Conservation (phyloP, 805 yeast species). For the Kodamaea restingae region DNA sequence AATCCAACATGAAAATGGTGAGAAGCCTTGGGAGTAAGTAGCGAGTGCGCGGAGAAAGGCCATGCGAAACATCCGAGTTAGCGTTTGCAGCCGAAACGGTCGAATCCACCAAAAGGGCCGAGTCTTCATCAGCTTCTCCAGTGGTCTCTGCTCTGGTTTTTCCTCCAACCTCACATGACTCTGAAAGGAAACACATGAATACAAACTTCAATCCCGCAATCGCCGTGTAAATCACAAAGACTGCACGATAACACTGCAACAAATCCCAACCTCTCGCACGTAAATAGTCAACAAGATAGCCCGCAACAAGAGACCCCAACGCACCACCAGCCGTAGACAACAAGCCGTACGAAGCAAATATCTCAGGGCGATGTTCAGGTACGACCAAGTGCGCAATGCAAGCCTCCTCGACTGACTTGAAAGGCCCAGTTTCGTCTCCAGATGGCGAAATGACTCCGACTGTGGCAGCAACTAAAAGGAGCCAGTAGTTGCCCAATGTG, state of each 20-base stretch:
- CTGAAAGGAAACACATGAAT: constrained; percentile 48
- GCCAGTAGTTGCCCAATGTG: constrained; percentile 45
- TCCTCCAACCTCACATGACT: constrained; percentile 58
- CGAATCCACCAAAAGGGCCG: constrained; percentile 11
- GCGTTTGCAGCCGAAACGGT: no score
- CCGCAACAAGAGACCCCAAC: constrained; percentile 63
- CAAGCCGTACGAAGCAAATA: constrained; percentile 71
- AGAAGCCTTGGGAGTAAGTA: constrained; percentile 46
- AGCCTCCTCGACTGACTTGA: constrained; percentile 81
- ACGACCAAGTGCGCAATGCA: constrained; percentile 76
- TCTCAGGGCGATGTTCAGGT: constrained; percentile 57
- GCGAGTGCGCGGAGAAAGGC: constrained; percentile 40
- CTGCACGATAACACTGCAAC: constrained; percentile 47
- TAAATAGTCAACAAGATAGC: constrained; percentile 50
- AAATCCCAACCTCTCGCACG: constrained; percentile 28
- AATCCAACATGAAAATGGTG: constrained; percentile 73
- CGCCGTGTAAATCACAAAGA: constrained; percentile 54
- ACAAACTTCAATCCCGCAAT: constrained; percentile 51
- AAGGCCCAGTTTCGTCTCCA: constrained; percentile 90
- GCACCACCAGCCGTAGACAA: constrained; percentile 72
- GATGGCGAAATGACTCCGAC: constrained; percentile 85
- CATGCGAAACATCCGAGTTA: no score
- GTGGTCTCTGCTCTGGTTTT: neutral
- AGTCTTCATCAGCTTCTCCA: constrained; percentile 15
- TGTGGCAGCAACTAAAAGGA: constrained; percentile 67